These are phyloP conservation scores for Agapanthus africanus DNA, from an alignment of 106 monocot genomes.

Conservation along the genomic window DNA sequence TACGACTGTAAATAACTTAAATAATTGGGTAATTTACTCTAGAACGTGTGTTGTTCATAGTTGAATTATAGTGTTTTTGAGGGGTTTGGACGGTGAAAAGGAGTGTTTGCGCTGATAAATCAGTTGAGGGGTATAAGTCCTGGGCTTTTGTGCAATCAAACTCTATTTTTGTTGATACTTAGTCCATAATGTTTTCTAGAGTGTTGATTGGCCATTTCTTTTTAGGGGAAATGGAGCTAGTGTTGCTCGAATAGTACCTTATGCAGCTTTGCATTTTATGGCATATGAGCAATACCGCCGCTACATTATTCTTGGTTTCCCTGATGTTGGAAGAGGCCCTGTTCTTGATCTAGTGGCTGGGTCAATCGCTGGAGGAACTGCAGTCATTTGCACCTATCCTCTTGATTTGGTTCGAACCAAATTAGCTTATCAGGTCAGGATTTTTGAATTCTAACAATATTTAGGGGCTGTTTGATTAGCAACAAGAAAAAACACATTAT, in stretches of 20 bases:
- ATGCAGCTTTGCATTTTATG: constrained; percentile 98
- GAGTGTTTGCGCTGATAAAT: no score
- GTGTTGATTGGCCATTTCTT: constrained; percentile 2
- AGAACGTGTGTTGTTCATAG: no score
- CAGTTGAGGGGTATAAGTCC: no score
- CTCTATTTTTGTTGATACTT: no score
- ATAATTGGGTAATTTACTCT: no score
- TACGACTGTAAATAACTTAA: no score
- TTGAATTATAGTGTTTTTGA: no score
- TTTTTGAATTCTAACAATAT: neutral
- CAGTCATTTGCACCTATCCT: constrained; percentile 87
- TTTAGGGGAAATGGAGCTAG: constrained; percentile 91
- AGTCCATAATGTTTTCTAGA: no score
- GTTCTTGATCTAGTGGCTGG: constrained; percentile 77
- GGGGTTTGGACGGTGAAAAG: no score
- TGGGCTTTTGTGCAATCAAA: no score
- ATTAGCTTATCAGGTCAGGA: constrained; percentile 86
- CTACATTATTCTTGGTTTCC: constrained; percentile 58
- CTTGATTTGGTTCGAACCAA: constrained; percentile 91
- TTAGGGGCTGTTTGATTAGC: no score
- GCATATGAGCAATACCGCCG: constrained; percentile 88
- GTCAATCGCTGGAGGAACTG: constrained; percentile 82
- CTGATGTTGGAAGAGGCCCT: constrained; percentile 52
- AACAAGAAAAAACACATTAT: no score
- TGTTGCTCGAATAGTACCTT: constrained; percentile 86